Conservation (phyloP, 2,329 filamentous ascomycete genomes). For the Aspergillus niger region DNA sequence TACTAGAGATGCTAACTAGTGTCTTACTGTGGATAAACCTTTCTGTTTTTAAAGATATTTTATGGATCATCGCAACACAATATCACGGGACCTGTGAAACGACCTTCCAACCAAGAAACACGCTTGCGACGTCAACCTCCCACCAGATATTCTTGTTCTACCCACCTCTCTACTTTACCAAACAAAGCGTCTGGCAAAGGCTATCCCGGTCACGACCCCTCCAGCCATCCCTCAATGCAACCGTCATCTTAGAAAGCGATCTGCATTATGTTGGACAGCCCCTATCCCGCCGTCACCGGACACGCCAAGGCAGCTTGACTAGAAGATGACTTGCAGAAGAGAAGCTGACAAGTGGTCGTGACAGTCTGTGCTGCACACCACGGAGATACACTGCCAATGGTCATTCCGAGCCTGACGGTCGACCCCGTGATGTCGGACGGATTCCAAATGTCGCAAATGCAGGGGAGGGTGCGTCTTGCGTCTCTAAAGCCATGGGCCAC, state of each 20-base stretch:
- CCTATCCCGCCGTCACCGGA: conserved; percentile 10
- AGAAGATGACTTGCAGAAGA: background rate
- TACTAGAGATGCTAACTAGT: too few relatives aligned
- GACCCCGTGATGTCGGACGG: background rate
- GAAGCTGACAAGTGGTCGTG: background rate
- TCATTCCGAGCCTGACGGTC: conserved; percentile 3
- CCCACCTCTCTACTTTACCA: background rate
- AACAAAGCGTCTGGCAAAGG: background rate
- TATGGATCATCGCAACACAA: too few relatives aligned
- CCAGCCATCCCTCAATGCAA: conserved; percentile 2
- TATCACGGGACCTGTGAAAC: conserved; percentile 4
- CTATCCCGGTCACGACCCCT: background rate
- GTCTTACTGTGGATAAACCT: too few relatives aligned
- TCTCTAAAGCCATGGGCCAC: background rate
- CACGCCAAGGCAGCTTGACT: conserved; percentile 8
- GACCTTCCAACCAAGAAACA: background rate
- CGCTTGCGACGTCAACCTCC: background rate
- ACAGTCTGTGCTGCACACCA: background rate
- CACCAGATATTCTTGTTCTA: background rate
- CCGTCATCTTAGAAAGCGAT: background rate
- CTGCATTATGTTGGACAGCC: background rate
- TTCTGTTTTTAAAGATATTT: too few relatives aligned
- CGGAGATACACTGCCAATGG: conserved; percentile 8
- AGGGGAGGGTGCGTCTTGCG: background rate
- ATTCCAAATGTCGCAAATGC: background rate